Percentiles rank a stretch among this genome's conserved stretches.
These are phyloP conservation scores for Colletotrichum tanaceti DNA, from an alignment of 2,329 filamentous ascomycete genomes.

Conservation along the genomic window DNA sequence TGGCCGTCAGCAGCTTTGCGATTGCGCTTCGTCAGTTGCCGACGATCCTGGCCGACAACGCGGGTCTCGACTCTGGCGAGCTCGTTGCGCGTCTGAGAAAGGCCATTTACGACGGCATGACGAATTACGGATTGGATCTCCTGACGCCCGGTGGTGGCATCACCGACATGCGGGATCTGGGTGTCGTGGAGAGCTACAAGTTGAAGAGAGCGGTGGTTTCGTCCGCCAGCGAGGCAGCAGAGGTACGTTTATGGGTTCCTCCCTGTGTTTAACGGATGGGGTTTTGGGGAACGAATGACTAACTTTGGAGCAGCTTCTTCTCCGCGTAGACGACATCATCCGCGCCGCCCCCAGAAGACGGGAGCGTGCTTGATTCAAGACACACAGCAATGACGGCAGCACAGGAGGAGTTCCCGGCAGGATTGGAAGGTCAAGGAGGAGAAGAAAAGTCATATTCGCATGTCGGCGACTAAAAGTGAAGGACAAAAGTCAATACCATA, in stretches of 20 bases:
- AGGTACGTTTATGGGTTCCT: slow-evolving; percentile 70
- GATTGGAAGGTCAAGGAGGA: slow-evolving; percentile 19
- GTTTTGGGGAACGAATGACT: slow-evolving; percentile 12
- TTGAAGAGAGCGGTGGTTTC: slow-evolving; percentile 98
- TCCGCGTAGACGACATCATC: slow-evolving; percentile 98
- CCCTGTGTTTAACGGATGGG: too few species aligned
- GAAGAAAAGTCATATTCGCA: slow-evolving; percentile 29
- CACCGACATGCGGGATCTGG: slow-evolving; percentile 93
- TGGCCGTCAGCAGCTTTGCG: slow-evolving; percentile 92
- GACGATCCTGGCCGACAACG: slow-evolving; percentile 97
- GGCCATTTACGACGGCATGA: slow-evolving; percentile 94
- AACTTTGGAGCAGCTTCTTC: slow-evolving; percentile 72
- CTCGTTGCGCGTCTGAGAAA: slow-evolving; percentile 91
- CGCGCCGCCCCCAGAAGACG: slow-evolving; percentile 87
- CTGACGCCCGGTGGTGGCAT: slow-evolving; percentile 91
- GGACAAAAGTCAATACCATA: slow-evolving; percentile 39
- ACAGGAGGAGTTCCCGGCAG: slow-evolving; percentile 25
- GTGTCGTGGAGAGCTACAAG: slow-evolving; percentile 98
- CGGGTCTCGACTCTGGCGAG: slow-evolving; percentile 94
- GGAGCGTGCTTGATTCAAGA: slow-evolving; percentile 71
- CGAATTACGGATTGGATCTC: slow-evolving; percentile 90
- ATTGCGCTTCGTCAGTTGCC: slow-evolving; percentile 91
- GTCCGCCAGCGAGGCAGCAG: slow-evolving; percentile 94
- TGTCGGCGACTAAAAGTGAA: slow-evolving; percentile 27
- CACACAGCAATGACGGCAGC: slow-evolving; percentile 39